These are phyloP conservation scores for Penicillium goetzii DNA, from an alignment of 495 filamentous ascomycete genomes.

Conservation along the genomic window DNA sequence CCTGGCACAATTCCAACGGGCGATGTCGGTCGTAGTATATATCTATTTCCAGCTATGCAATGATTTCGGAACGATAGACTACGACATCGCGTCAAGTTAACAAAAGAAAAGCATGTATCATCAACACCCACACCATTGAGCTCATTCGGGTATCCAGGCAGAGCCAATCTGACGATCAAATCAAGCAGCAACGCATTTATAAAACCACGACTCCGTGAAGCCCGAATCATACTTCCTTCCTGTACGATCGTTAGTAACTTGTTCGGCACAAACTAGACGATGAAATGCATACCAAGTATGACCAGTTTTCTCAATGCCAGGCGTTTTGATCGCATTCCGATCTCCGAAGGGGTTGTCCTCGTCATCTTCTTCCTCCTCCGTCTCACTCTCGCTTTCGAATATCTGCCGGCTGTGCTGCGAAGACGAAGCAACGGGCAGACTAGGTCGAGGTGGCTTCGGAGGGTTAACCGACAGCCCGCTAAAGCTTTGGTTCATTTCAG, in stretches of 20 bases:
- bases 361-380: conserved; percentile 59
- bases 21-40: neutral
- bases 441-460: conserved; percentile 47
- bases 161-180: conserved; percentile 3
- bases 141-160: conserved; percentile 9
- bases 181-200: neutral
- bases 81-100: neutral
- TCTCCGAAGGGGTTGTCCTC: conserved; percentile 81
- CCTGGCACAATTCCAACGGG: too few relatives aligned
- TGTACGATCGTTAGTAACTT: conserved; percentile 15
- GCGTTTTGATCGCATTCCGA: conserved; percentile 69
- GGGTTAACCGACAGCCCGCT: conserved; percentile 48
- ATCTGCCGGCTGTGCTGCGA: conserved; percentile 33
- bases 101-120: conserved; percentile 8
- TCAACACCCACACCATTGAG: conserved; percentile 7
- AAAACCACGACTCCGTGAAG: neutral
- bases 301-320: conserved; percentile 55
- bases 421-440: conserved; percentile 35
- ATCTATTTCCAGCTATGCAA: neutral
- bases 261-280: neutral
- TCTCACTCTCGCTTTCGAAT: conserved; percentile 45
- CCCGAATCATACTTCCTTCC: conserved; percentile 31
- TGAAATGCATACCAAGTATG: conserved; percentile 54
- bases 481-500: conserved; percentile 43
- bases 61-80: neutral